A percentile compares a stretch with the other conserved stretches of the same genome.
These are phyloP conservation scores for Rhizophagus sp. DNA, from an alignment of 192 early-diverging fungal genomes.

Conservation along the genomic window DNA sequence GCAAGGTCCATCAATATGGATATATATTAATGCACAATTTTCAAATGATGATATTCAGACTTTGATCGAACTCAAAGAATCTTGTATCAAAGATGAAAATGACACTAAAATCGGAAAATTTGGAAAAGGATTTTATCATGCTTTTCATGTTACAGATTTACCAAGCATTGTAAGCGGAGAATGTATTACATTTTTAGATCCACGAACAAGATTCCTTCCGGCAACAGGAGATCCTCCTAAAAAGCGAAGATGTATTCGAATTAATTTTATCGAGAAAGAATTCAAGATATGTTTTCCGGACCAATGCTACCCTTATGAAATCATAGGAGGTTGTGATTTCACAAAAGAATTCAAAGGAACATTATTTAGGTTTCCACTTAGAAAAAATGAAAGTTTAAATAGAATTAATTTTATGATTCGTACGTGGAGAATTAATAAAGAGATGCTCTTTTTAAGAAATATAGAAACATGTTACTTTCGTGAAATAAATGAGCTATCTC, in stretches of 20 bases:
- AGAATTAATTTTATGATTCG: too few species aligned
- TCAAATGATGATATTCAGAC: constrained; percentile 25
- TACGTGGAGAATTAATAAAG: not conserved
- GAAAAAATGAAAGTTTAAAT: not conserved
- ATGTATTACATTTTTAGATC: constrained; percentile 39
- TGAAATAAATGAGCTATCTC: too few species aligned
- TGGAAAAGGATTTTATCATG: constrained; percentile 37
- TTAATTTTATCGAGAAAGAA: not conserved
- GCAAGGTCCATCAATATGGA: constrained; percentile 39
- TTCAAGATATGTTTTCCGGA: not conserved
- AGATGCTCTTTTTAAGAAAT: not conserved
- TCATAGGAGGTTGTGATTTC: not conserved
- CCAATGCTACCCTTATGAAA: not conserved
- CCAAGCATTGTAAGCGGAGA: constrained; percentile 36
- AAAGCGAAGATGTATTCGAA: not conserved
- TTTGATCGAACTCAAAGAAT: constrained; percentile 17
- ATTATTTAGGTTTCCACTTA: not conserved
- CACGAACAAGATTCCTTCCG: constrained; percentile 12
- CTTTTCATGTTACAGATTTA: constrained; percentile 40
- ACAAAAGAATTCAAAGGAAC: not conserved
- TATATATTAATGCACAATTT: constrained; percentile 38
- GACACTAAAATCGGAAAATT: constrained; percentile 36
- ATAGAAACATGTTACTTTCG: not conserved
- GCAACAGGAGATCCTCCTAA: not conserved
- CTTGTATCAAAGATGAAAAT: constrained; percentile 28